Conservation (phyloP, 2,329 filamentous ascomycete genomes). For the Colletotrichum agaves region DNA sequence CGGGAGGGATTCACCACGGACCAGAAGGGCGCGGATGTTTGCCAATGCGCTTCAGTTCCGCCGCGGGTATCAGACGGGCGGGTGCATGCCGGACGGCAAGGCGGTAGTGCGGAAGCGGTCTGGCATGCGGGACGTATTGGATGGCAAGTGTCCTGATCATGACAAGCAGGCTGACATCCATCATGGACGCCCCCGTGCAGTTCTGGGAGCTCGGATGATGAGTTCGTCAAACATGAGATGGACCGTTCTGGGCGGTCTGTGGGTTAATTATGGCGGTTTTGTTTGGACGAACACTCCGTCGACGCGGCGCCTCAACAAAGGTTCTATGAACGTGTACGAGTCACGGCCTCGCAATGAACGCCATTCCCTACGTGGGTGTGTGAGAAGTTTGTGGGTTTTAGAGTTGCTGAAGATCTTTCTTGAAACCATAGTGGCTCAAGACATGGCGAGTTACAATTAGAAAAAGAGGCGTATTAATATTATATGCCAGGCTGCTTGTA, state of each 20-base stretch:
- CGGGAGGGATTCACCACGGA: conserved; percentile 40
- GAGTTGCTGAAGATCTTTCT: too few species aligned
- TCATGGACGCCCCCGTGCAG: conserved; percentile 20
- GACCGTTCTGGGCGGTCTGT: not conserved
- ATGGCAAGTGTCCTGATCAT: conserved; percentile 40
- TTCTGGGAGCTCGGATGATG: not conserved
- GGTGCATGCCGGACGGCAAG: conserved; percentile 38
- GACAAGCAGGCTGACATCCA: conserved; percentile 30
- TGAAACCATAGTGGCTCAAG: not conserved
- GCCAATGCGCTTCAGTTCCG: conserved; percentile 40
- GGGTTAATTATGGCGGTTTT: not conserved
- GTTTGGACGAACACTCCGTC: not conserved
- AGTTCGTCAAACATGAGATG: not conserved
- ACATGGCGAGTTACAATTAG: not conserved
- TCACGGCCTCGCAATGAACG: not conserved
- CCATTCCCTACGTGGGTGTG: too few species aligned
- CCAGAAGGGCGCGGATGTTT: conserved; percentile 41
- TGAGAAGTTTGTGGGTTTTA: too few species aligned
- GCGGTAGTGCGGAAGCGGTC: conserved; percentile 34
- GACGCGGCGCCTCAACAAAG: too few species aligned
- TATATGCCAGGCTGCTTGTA: conserved; percentile 17
- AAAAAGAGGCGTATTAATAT: conserved; percentile 6
- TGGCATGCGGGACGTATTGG: conserved; percentile 41
- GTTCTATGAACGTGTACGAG: not conserved
- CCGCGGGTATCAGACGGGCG: conserved; percentile 38